These are phyloP conservation scores for Datisca glomerata DNA, from an alignment of 306 rosid genomes.

Conservation along the genomic window DNA sequence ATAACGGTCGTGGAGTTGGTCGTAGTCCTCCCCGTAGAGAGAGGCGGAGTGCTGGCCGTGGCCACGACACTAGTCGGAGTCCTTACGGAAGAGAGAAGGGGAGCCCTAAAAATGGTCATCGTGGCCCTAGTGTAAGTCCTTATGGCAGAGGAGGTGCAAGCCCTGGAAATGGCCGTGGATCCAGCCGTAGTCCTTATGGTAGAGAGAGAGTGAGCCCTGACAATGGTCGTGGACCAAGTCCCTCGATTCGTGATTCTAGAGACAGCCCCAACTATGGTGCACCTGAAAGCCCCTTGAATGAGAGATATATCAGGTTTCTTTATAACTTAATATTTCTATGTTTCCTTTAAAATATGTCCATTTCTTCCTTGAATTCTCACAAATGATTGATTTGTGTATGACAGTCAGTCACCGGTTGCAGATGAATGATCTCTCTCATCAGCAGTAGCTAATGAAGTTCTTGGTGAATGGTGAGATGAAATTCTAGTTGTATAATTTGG, in stretches of 20 bases:
- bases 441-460: too few species aligned
- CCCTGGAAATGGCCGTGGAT: slow-evolving; percentile 33
- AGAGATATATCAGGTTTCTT: slow-evolving; percentile 64
- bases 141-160: slow-evolving; percentile 37
- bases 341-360: background rate
- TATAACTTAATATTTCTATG: background rate
- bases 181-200: slow-evolving; percentile 31
- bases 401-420: background rate
- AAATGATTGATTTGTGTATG: background rate
- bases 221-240: slow-evolving; percentile 47
- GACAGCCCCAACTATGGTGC: slow-evolving; percentile 72
- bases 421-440: background rate
- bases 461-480: too few species aligned
- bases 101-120: slow-evolving; percentile 24
- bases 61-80: slow-evolving; percentile 46
- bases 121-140: slow-evolving; percentile 43
- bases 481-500: too few species aligned
- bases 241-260: slow-evolving; percentile 39
- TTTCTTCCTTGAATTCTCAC: background rate
- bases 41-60: slow-evolving; percentile 53
- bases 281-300: slow-evolving; percentile 72
- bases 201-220: slow-evolving; percentile 12
- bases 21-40: slow-evolving; percentile 50
- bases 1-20: slow-evolving; percentile 58
- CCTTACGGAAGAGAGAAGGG: slow-evolving; percentile 42